A percentile compares a stretch with the other conserved stretches of the same genome.
Conservation (phyloP, 208 protist species). For the Leishmania tarentolae region DNA sequence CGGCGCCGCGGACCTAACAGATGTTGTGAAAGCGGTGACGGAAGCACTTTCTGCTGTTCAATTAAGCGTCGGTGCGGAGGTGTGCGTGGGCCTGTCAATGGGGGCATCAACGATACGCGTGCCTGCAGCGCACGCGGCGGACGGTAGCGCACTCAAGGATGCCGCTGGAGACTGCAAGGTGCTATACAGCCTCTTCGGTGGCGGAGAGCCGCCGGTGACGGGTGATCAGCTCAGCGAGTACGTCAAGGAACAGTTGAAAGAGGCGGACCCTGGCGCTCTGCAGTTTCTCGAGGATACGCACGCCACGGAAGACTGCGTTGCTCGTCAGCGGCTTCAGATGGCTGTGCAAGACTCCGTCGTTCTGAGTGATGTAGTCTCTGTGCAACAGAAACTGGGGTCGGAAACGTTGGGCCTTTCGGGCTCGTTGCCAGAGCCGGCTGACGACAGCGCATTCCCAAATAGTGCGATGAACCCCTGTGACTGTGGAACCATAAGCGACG, state of each 20-base stretch:
- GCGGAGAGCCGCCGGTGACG: slow-evolving; percentile 62
- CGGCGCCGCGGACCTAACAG: slow-evolving; percentile 14
- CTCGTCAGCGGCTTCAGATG: slow-evolving; percentile 54
- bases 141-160: not conserved
- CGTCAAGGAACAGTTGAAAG: slow-evolving; percentile 62
- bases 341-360: slow-evolving; percentile 26
- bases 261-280: slow-evolving; percentile 36
- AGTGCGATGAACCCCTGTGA: slow-evolving; percentile 10
- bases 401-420: not conserved
- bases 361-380: slow-evolving; percentile 13
- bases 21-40: slow-evolving; percentile 22
- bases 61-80: slow-evolving; percentile 18
- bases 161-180: slow-evolving; percentile 9
- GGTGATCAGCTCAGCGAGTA: slow-evolving; percentile 77
- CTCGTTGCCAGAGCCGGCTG: no score
- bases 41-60: slow-evolving; percentile 15
- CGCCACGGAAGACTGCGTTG: slow-evolving; percentile 41
- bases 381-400: not conserved
- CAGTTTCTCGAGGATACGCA: slow-evolving; percentile 79
- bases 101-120: not conserved
- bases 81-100: slow-evolving; percentile 26
- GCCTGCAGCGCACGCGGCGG: not conserved
- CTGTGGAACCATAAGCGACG: slow-evolving; percentile 6
- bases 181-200: slow-evolving; percentile 66
- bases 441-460: slow-evolving; percentile 17